phyloP scores from a whole-genome alignment of 257 asterid genomes.

The Scutellaria galericulata region DNA sequence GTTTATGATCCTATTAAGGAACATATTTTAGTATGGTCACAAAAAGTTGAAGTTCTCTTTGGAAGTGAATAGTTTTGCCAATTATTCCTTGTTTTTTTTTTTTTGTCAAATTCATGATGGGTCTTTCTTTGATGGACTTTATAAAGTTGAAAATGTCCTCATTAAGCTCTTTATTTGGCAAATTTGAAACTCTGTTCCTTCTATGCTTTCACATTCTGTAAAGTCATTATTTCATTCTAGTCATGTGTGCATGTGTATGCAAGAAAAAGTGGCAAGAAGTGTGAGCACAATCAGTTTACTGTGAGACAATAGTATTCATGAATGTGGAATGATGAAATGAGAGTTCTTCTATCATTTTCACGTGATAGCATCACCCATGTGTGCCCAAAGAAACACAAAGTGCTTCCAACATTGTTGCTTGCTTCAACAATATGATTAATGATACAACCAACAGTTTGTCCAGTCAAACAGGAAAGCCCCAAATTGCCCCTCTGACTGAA shows the following conservation, averaged over 20 bases:
- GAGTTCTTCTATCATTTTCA: constrained; percentile 41
- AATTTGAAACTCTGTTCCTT: constrained; percentile 19
- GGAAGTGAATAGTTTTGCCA: background rate
- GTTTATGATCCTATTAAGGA: constrained; percentile 5
- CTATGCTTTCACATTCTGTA: constrained; percentile 43
- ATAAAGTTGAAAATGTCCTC: constrained; percentile 21
- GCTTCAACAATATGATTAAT: constrained; percentile 25
- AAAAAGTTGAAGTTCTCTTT: background rate
- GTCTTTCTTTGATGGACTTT: constrained; percentile 18
- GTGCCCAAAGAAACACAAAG: constrained; percentile 34
- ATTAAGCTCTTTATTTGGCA: constrained; percentile 30
- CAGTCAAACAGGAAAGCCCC: background rate
- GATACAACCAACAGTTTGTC: constrained; percentile 16
- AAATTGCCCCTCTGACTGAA: constrained; percentile 1
- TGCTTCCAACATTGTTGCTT: constrained; percentile 33
- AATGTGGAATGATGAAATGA: constrained; percentile 25
- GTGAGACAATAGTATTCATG: constrained; percentile 16
- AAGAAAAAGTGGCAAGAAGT: constrained; percentile 42
- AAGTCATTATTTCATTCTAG: constrained; percentile 51
- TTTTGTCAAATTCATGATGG: constrained; percentile 7
- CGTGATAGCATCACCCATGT: constrained; percentile 50
- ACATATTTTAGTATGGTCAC: background rate
- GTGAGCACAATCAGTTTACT: constrained; percentile 28
- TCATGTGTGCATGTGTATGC: constrained; percentile 46
- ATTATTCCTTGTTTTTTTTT: background rate